Evolutionary conservation across 2,329 filamentous ascomycete genomes (phyloP).

Genomic region (Talaromyces marneffei): DNA sequence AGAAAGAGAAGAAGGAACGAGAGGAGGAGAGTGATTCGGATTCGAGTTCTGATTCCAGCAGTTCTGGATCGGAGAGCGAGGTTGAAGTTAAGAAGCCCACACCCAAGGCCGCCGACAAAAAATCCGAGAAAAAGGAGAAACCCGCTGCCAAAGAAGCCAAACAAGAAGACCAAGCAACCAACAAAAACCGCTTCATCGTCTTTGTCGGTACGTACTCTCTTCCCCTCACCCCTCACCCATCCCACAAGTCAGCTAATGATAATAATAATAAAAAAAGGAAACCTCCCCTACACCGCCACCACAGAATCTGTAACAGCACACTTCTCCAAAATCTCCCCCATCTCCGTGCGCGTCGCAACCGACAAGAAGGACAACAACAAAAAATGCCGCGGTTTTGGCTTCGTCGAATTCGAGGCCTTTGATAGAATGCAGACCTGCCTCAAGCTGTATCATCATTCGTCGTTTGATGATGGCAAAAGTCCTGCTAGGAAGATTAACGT

Average conservation of each 20-base stretch:
- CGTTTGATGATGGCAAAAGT: constrained; percentile 57
- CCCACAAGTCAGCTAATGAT: no score
- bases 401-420: constrained; percentile 81
- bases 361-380: constrained; percentile 57
- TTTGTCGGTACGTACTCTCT: constrained; percentile 58
- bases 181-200: constrained; percentile 62
- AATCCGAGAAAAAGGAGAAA: constrained; percentile 18
- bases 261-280: constrained; percentile 50
- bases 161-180: constrained; percentile 17
- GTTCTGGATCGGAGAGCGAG: background rate
- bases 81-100: background rate
- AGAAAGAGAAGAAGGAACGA: background rate
- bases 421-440: constrained; percentile 90
- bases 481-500: constrained; percentile 76
- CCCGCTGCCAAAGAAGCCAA: constrained; percentile 14
- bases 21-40: constrained; percentile 10
- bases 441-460: constrained; percentile 81
- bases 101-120: constrained; percentile 30
- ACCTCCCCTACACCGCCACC: constrained; percentile 81
- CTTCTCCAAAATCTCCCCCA: constrained; percentile 69
- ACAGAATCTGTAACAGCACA: constrained; percentile 63
- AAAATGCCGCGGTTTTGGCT: constrained; percentile 70
- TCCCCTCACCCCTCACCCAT: background rate
- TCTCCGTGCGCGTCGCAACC: constrained; percentile 66
- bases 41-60: constrained; percentile 5